Percentiles rank a stretch among this genome's conserved stretches.
These are phyloP conservation scores for Quercus alba DNA, from an alignment of 306 rosid species.

Conservation along the genomic window DNA sequence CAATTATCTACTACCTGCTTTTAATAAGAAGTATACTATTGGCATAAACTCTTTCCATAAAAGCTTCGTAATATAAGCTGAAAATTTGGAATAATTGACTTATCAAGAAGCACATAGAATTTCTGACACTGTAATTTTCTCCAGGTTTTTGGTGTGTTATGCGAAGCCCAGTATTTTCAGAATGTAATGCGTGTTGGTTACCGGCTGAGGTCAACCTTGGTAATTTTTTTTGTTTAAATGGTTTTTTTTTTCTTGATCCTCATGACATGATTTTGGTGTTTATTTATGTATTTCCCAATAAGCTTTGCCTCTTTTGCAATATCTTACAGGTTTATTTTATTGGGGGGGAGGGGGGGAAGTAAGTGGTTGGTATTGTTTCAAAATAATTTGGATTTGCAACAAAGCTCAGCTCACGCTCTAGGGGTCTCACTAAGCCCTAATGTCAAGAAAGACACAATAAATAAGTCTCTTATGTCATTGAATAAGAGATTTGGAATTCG, in stretches of 20 bases:
- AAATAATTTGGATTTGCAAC: too few species aligned
- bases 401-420: too few species aligned
- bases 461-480: too few species aligned
- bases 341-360: background rate
- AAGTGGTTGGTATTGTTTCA: background rate
- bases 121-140: constrained; percentile 17
- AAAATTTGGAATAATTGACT: too few species aligned
- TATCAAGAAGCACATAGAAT: background rate
- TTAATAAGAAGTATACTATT: background rate
- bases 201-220: constrained; percentile 84
- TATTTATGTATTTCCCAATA: background rate
- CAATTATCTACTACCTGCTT: background rate
- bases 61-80: too few species aligned
- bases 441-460: too few species aligned
- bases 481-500: too few species aligned
- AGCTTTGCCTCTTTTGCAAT: background rate
- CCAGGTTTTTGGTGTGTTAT: constrained; percentile 78
- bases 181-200: constrained; percentile 95
- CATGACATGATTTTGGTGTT: background rate
- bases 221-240: constrained; percentile 23
- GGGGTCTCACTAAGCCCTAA: too few species aligned
- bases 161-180: constrained; percentile 97
- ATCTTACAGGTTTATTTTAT: background rate
- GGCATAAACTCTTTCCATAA: too few species aligned
- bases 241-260: background rate